A percentile compares a stretch with the other conserved stretches of the same genome.
Conservation (phyloP, 768 basidiomycete genomes). For the Psilocybe tampanensis region DNA sequence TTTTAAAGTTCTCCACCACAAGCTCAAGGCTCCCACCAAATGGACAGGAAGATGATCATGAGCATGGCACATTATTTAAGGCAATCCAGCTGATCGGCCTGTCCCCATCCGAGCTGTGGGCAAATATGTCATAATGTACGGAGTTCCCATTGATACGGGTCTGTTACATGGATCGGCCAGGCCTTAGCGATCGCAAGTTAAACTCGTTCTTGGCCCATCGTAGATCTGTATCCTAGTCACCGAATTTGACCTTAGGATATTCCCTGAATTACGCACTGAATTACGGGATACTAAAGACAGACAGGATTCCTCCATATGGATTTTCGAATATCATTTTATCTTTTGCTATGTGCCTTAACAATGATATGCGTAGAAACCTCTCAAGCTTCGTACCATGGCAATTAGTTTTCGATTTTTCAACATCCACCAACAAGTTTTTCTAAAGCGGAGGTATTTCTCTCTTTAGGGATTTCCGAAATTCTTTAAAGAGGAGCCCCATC, state of each 20-base stretch:
- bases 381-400: conserved; percentile 32
- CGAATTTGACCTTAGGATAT: conserved; percentile 21
- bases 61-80: too few species aligned
- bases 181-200: conserved; percentile 9
- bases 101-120: conserved; percentile 5
- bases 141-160: conserved; percentile 23
- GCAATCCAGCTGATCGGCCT: conserved; percentile 12
- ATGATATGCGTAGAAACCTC: conserved; percentile 29
- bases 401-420: conserved; percentile 16
- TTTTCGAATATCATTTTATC: conserved; percentile 11
- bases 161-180: conserved; percentile 14
- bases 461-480: conserved; percentile 23
- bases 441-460: conserved; percentile 18
- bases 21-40: too few species aligned
- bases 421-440: conserved; percentile 1
- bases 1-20: conserved; percentile 26
- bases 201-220: conserved; percentile 16
- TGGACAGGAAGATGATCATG: conserved; percentile 19
- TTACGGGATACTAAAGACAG: conserved; percentile 11
- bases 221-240: conserved; percentile 35
- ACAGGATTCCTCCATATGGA: conserved; percentile 21
- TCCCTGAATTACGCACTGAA: conserved; percentile 11
- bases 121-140: conserved; percentile 6
- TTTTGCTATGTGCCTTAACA: conserved; percentile 32
- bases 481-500: conserved; percentile 41